These are phyloP conservation scores for Sutorius australiensis DNA, from an alignment of 768 basidiomycete genomes.

Conservation along the genomic window DNA sequence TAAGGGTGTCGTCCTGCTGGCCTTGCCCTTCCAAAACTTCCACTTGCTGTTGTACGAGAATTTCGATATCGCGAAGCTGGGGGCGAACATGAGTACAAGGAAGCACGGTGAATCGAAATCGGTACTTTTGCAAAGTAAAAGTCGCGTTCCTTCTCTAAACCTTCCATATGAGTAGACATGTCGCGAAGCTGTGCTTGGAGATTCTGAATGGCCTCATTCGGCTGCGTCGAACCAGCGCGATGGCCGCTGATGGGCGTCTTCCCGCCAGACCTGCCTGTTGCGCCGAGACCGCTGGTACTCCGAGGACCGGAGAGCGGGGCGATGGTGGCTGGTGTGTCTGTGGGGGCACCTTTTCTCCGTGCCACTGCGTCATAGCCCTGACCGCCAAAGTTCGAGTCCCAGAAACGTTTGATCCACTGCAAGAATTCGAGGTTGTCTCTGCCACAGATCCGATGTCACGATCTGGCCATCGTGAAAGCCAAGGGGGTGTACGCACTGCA, in stretches of 20 bases:
- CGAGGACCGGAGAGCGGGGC: constrained; percentile 54
- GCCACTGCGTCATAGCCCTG: constrained; percentile 82
- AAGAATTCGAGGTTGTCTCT: constrained; percentile 98
- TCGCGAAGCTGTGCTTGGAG: constrained; percentile 80
- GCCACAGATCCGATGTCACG: constrained; percentile 15
- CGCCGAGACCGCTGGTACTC: constrained; percentile 36
- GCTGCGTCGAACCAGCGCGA: constrained; percentile 61
- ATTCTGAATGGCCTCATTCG: constrained; percentile 61
- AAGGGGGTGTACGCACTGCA: constrained; percentile 69
- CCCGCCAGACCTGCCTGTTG: constrained; percentile 53
- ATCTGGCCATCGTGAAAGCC: constrained; percentile 1
- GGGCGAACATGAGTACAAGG: background rate
- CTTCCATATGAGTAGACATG: constrained; percentile 76
- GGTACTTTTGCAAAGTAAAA: constrained; percentile 97
- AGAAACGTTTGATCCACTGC: constrained; percentile 95
- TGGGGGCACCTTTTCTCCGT: constrained; percentile 71
- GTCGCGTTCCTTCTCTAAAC: constrained; percentile 94
- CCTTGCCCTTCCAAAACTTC: constrained; percentile 57
- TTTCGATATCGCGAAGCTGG: constrained; percentile 93
- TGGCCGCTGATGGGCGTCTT: constrained; percentile 69
- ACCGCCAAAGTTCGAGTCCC: constrained; percentile 90
- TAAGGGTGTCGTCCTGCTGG: constrained; percentile 57
- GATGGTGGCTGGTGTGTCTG: constrained; percentile 76
- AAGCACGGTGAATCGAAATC: constrained; percentile 1
- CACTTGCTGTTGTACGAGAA: constrained; percentile 78